A percentile compares a stretch with the other conserved stretches of the same genome.
Conservation (phyloP, 805 yeast genomes). For the Monosporozyma solicola region DNA sequence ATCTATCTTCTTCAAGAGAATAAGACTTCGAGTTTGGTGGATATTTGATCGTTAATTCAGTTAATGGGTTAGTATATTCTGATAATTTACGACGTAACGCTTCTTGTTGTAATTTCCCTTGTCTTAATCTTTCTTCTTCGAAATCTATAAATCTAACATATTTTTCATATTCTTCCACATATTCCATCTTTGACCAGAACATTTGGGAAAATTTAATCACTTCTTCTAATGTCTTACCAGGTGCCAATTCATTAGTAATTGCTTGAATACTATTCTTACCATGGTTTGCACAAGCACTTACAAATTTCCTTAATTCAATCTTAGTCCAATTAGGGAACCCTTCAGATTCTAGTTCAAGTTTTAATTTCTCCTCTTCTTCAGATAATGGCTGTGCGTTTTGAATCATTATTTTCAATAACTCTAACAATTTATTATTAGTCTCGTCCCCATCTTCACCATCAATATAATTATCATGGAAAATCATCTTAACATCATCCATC, state of each 20-base stretch:
- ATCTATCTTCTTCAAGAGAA: constrained; percentile 87
- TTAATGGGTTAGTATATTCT: constrained; percentile 64
- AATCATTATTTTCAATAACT: constrained; percentile 62
- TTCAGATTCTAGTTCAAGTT: constrained; percentile 46
- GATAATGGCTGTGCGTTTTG: constrained; percentile 72
- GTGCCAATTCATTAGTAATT: constrained; percentile 67
- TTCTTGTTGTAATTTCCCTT: constrained; percentile 62
- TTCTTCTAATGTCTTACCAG: constrained; percentile 73
- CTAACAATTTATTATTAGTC: constrained; percentile 39
- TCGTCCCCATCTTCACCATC: constrained; percentile 33
- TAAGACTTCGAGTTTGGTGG: constrained; percentile 70
- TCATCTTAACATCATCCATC: constrained; percentile 42
- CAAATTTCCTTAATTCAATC: constrained; percentile 77
- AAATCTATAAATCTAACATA: constrained; percentile 71
- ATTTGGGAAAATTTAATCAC: constrained; percentile 65
- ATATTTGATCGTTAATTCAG: constrained; percentile 59
- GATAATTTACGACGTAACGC: constrained; percentile 68
- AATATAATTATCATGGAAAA: constrained; percentile 31
- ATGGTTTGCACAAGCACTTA: constrained; percentile 61
- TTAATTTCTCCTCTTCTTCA: constrained; percentile 64
- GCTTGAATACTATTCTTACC: constrained; percentile 68
- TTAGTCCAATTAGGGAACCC: constrained; percentile 83
- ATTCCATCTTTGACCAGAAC: constrained; percentile 73
- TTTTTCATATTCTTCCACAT: constrained; percentile 84
- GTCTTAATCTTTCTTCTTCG: constrained; percentile 78